Evolutionary conservation across 768 basidiomycete genomes (phyloP).

Genomic region (Lactarius indigo): DNA sequence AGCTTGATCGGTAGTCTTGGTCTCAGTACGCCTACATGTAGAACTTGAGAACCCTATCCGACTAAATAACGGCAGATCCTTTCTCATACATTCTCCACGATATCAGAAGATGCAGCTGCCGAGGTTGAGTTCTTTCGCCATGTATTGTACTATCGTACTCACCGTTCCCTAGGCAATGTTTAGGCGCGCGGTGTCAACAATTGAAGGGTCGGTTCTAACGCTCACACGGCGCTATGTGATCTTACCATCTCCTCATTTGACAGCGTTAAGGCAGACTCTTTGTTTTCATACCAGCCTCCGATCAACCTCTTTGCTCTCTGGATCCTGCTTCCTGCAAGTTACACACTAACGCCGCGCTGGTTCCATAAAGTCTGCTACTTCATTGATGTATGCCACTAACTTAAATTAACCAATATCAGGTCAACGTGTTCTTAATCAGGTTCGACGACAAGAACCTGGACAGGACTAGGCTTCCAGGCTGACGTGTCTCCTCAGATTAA

Average conservation of each 20-base stretch:
- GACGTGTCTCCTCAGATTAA: slow-evolving; percentile 44
- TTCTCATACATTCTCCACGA: slow-evolving; percentile 91
- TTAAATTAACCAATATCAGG: slow-evolving; percentile 40
- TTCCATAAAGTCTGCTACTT: slow-evolving; percentile 76
- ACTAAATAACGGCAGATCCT: slow-evolving; percentile 58
- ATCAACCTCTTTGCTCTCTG: slow-evolving; percentile 85
- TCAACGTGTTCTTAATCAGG: slow-evolving; percentile 89
- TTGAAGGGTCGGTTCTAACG: slow-evolving; percentile 68
- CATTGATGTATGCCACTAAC: background rate
- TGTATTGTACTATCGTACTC: slow-evolving; percentile 5
- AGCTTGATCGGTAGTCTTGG: slow-evolving; percentile 16
- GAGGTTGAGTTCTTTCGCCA: slow-evolving; percentile 50
- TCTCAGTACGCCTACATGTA: slow-evolving; percentile 4
- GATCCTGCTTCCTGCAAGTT: slow-evolving; percentile 83
- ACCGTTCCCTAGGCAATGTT: slow-evolving; percentile 73
- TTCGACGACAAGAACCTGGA: slow-evolving; percentile 33
- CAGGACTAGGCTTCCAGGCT: background rate
- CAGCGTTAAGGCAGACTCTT: slow-evolving; percentile 82
- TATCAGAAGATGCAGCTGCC: slow-evolving; percentile 89
- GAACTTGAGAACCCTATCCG: background rate
- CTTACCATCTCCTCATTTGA: slow-evolving; percentile 4
- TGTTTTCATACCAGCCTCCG: slow-evolving; percentile 94
- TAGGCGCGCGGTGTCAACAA: slow-evolving; percentile 85
- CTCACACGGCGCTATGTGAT: background rate
- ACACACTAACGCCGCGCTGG: slow-evolving; percentile 88